Conservation (phyloP, 768 basidiomycete genomes). For the Boletales sp. region DNA sequence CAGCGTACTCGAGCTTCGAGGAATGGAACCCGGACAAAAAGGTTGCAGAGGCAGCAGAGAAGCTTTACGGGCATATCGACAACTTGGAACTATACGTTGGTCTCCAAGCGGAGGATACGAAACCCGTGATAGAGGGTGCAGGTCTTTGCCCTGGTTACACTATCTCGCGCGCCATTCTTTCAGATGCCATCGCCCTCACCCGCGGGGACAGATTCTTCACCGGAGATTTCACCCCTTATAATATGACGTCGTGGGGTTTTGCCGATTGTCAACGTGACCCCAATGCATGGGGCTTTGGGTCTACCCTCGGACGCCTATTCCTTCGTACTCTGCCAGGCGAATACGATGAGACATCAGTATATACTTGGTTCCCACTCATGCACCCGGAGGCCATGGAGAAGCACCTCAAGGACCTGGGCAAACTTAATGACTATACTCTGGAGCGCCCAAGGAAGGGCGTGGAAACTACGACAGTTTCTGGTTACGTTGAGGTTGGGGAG, state of each 20-base stretch:
- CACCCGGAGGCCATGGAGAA: constrained; percentile 66
- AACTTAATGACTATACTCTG: constrained; percentile 53
- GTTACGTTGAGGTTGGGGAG: constrained; percentile 49
- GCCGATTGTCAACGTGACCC: constrained; percentile 77
- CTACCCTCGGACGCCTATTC: constrained; percentile 66
- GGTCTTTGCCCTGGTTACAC: constrained; percentile 88
- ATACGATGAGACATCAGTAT: constrained; percentile 65
- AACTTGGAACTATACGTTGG: constrained; percentile 80
- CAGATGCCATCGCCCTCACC: constrained; percentile 82
- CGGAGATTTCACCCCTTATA: constrained; percentile 75
- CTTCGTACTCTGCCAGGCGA: constrained; percentile 70
- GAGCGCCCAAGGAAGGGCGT: constrained; percentile 40
- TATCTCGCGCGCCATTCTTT: constrained; percentile 79
- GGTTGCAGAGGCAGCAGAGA: constrained; percentile 70
- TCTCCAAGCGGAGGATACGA: constrained; percentile 73
- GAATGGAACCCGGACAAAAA: constrained; percentile 80
- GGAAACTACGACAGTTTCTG: constrained; percentile 33
- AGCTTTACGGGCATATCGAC: constrained; percentile 72
- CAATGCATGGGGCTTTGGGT: constrained; percentile 67
- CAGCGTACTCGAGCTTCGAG: constrained; percentile 65
- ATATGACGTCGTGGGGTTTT: constrained; percentile 82
- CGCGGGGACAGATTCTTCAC: constrained; percentile 84
- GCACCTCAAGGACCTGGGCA: constrained; percentile 53
- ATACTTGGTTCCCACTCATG: constrained; percentile 89
- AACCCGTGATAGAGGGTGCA: constrained; percentile 72